Evolutionary conservation across 2,329 filamentous ascomycete species (phyloP).

Genomic region (Cordyceps tenuipes): DNA sequence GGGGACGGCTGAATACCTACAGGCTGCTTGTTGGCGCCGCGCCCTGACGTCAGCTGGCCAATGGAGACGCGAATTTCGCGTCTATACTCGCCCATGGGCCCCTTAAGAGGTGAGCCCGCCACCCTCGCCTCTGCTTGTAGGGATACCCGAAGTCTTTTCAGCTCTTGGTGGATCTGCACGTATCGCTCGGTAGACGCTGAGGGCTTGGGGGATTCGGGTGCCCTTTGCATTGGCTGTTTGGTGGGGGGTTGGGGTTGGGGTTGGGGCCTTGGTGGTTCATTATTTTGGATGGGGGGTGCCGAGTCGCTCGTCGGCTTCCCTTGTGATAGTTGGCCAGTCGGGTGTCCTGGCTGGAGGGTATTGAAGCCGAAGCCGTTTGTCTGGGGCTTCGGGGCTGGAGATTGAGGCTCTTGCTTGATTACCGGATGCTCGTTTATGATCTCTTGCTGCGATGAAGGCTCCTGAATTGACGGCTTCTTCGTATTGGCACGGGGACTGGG

Average conservation of each 20-base stretch:
- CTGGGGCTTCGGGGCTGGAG: constrained; percentile 9
- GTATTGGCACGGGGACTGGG: constrained; percentile 12
- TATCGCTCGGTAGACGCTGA: constrained; percentile 34
- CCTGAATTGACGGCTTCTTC: constrained; percentile 8
- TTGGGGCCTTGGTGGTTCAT: constrained; percentile 1
- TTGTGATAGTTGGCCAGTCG: constrained; percentile 14
- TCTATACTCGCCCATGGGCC: constrained; percentile 61
- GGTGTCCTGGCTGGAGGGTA: constrained; percentile 17
- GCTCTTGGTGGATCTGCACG: constrained; percentile 53
- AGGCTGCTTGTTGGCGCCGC: constrained; percentile 45
- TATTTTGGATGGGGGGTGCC: background rate
- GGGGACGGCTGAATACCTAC: constrained; percentile 22
- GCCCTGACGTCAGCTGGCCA: constrained; percentile 63
- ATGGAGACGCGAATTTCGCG: constrained; percentile 63
- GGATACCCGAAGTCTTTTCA: constrained; percentile 60
- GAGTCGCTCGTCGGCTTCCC: background rate
- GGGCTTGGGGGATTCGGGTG: background rate
- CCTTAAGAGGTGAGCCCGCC: constrained; percentile 44
- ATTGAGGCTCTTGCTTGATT: constrained; percentile 9
- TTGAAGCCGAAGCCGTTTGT: constrained; percentile 17
- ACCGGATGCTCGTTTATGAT: background rate
- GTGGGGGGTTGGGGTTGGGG: constrained; percentile 7
- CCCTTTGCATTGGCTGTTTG: constrained; percentile 3
- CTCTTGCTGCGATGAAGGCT: background rate
- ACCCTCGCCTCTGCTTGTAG: constrained; percentile 48